These are phyloP conservation scores for Leccinum griseonigrum DNA, from an alignment of 1,284 basidiomycete genomes.

Conservation along the genomic window DNA sequence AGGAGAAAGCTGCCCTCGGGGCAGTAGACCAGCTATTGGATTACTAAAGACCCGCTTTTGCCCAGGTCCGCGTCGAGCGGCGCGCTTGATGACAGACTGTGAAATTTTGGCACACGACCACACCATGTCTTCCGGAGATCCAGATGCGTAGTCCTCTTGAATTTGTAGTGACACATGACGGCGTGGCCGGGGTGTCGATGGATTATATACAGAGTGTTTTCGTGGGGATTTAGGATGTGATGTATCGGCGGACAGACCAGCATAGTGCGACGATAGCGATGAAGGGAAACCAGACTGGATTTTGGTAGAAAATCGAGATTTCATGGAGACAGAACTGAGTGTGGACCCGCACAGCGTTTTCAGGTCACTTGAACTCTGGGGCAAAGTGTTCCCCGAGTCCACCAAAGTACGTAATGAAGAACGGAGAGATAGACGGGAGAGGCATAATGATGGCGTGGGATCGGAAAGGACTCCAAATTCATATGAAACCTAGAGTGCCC, in stretches of 20 bases:
- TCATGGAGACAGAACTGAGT: conserved; percentile 21
- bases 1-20: conserved; percentile 7
- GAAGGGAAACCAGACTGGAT: conserved; percentile 10
- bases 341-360: conserved; percentile 24
- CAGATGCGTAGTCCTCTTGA: conserved; percentile 5
- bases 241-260: conserved; percentile 6
- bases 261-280: conserved; percentile 4
- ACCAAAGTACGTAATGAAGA: conserved; percentile 29
- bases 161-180: conserved; percentile 13
- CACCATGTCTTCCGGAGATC: conserved; percentile 10
- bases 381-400: conserved; percentile 10
- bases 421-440: conserved; percentile 16
- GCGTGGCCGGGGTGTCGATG: conserved; percentile 12
- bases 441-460: conserved; percentile 7
- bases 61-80: conserved; percentile 23
- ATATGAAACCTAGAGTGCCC: conserved; percentile 13
- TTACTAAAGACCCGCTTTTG: conserved; percentile 26
- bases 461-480: conserved; percentile 25
- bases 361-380: conserved; percentile 11
- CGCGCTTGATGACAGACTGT: conserved; percentile 23
- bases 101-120: conserved; percentile 35
- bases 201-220: conserved; percentile 10
- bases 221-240: conserved; percentile 6
- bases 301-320: conserved; percentile 20
- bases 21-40: conserved; percentile 15